A percentile compares a stretch with the other conserved stretches of the same genome.
Evolutionary conservation across 805 yeast genomes (phyloP).

Genomic region (Saturnispora serradocipensis): DNA sequence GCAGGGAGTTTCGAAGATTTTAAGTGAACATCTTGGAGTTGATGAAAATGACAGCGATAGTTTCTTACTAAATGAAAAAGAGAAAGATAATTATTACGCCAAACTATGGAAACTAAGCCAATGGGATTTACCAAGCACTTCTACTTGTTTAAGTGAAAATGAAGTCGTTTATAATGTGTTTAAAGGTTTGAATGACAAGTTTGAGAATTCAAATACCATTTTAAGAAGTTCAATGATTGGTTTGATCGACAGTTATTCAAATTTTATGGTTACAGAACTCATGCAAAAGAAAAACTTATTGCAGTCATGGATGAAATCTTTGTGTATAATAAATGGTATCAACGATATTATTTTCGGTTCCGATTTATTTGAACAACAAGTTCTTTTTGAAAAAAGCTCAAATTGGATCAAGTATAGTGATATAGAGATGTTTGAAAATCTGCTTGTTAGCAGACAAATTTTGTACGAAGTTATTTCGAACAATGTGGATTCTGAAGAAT

Average conservation of each 20-base stretch:
- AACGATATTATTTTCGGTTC: conserved; percentile 14
- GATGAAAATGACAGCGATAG: background rate
- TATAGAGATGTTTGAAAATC: conserved; percentile 31
- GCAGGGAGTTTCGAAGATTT: conserved; percentile 43
- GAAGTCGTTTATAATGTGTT: conserved; percentile 44
- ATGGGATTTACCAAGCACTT: conserved; percentile 63
- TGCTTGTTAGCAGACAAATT: conserved; percentile 35
- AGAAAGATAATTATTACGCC: conserved; percentile 31
- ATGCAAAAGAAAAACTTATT: conserved; percentile 8
- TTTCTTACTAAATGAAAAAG: background rate
- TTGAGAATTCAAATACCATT: conserved; percentile 3
- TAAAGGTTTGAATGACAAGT: conserved; percentile 35
- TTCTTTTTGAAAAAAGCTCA: conserved; percentile 16
- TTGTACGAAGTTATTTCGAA: conserved; percentile 24
- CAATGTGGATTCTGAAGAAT: background rate
- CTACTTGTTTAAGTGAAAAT: conserved; percentile 29
- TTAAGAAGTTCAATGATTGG: conserved; percentile 15
- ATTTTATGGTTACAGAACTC: background rate
- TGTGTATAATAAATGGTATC: conserved; percentile 25
- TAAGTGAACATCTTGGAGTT: conserved; percentile 14
- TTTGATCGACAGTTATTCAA: background rate
- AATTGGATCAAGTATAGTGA: conserved; percentile 33
- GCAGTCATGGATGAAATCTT: conserved; percentile 25
- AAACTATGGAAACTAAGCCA: conserved; percentile 70
- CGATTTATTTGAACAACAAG: background rate